Evolutionary conservation across 73 alveolate species (phyloP), one percentile per base, ranked within the genome.

Genomic region (Stentor coeruleus): DNA sequence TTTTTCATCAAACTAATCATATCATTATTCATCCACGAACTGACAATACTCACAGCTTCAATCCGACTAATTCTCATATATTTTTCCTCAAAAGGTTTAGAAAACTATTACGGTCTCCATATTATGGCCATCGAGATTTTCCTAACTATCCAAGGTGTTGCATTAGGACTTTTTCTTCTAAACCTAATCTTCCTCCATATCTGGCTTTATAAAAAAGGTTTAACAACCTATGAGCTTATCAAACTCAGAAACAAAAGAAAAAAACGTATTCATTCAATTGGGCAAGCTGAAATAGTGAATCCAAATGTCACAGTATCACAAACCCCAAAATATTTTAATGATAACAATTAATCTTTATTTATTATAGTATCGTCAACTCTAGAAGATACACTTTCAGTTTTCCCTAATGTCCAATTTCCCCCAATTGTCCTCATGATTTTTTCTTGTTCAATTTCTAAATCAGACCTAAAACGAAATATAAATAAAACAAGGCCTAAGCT

Each of bases 361-460:
- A 60, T 28, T 14, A 26, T 38, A 49, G 66, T 49, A 11, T 49
- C 66, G 2, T 66, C 79, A 1, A 33, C 37, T 66, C 79, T 66
- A 28, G 36, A 26, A 20, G 37, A 15, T 2, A 28, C 39, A 66
- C n/a, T 33, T 26, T 66, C 79, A 66, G 20, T 2, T 40, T 66
- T 66, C 26, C 11, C 41, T 33, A 28, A 14, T 26, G 49, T 66
- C 28, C 28, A 20, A n/a, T 57, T 57, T 26, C 33, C 79, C 11
- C 79, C 79, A 66, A 66, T 66, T 33, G 36, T 66, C 79, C 79
- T 66, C 36, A 66, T 20, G 39, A 66, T 33, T 33, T 33, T 20
- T 66, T 66, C 79, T 33, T 66, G 79, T 31, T 66, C 79, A 33
- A 66, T 66, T 66, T 66, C 79, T 33, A 66, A 31, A 2, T 66